phyloP scores from a whole-genome alignment of 352 stramenopile species.

The Phytophthora cactorum region DNA sequence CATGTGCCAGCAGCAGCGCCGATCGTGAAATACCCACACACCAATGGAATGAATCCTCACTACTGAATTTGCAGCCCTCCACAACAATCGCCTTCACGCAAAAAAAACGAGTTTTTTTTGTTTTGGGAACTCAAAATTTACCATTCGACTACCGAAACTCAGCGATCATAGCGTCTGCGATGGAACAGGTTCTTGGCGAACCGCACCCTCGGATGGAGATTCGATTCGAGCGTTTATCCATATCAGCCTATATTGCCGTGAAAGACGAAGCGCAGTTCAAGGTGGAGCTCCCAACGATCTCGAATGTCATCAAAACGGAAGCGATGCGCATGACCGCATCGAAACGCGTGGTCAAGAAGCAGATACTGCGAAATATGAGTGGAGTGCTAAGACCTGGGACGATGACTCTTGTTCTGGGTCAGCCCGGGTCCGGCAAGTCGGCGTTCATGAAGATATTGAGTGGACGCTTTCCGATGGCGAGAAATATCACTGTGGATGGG shows the following conservation, averaged over 20 bases:
- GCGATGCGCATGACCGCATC: neutral
- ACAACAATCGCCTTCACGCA: neutral
- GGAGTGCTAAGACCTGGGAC: conserved; percentile 31
- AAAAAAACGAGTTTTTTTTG: neutral
- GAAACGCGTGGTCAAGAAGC: conserved; percentile 9
- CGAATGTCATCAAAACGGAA: conserved; percentile 18
- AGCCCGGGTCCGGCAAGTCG: conserved; percentile 34
- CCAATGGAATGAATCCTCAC: neutral
- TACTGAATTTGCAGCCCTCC: neutral
- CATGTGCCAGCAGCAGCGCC: neutral
- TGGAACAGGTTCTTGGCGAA: neutral
- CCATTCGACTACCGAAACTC: neutral
- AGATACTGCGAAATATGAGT: conserved; percentile 26
- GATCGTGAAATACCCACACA: neutral
- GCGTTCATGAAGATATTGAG: conserved; percentile 46
- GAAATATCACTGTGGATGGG: conserved; percentile 37
- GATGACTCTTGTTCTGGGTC: conserved; percentile 44
- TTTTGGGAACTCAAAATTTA: neutral
- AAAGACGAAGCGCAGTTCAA: conserved; percentile 16
- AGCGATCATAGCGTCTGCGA: neutral
- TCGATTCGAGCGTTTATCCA: conserved; percentile 36
- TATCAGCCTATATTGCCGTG: conserved; percentile 33
- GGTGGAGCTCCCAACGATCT: conserved; percentile 29
- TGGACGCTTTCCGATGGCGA: conserved; percentile 43
- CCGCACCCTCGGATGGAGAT: conserved; percentile 30